Conservation (phyloP, 208 protist species). For the Leishmania tarentolae region DNA sequence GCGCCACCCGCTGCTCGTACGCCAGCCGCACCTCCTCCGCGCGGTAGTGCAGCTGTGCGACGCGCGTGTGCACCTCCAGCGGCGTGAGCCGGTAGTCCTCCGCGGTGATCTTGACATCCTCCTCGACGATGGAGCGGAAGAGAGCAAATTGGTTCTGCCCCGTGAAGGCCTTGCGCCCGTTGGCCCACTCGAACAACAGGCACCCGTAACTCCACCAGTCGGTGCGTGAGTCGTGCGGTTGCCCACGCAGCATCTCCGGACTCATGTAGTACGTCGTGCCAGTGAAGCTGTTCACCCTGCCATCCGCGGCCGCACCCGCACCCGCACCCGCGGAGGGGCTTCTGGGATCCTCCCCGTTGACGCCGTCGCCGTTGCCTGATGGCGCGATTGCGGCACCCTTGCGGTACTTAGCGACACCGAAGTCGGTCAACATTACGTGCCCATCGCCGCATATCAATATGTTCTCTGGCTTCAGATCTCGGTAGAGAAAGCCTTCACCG, state of each 20-base stretch:
- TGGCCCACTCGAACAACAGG: conserved; percentile 95
- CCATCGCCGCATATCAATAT: conserved; percentile 90
- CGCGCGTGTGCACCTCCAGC: conserved; percentile 72
- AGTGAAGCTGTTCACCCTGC: conserved; percentile 85
- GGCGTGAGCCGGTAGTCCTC: conserved; percentile 73
- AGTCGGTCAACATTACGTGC: conserved; percentile 95
- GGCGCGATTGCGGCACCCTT: conserved; percentile 47
- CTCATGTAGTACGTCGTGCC: conserved; percentile 96
- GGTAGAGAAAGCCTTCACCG: conserved; percentile 85
- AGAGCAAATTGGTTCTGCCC: conserved; percentile 62
- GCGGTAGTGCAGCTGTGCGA: conserved; percentile 66
- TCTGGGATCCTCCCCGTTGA: not conserved
- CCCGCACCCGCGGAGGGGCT: not conserved
- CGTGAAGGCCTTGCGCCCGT: conserved; percentile 86
- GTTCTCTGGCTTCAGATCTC: conserved; percentile 96
- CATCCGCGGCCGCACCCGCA: conserved; percentile 1
- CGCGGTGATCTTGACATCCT: conserved; percentile 53
- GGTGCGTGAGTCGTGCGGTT: conserved; percentile 87
- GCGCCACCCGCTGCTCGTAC: conserved; percentile 19
- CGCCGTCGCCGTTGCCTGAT: not conserved
- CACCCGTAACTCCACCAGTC: conserved; percentile 97
- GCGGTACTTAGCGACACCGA: conserved; percentile 93
- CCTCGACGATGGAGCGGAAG: conserved; percentile 77
- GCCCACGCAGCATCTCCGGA: conserved; percentile 90
- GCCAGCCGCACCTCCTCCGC: conserved; percentile 42